phyloP scores from a whole-genome alignment of 352 stramenopile species.

The Plasmopara viticola region DNA sequence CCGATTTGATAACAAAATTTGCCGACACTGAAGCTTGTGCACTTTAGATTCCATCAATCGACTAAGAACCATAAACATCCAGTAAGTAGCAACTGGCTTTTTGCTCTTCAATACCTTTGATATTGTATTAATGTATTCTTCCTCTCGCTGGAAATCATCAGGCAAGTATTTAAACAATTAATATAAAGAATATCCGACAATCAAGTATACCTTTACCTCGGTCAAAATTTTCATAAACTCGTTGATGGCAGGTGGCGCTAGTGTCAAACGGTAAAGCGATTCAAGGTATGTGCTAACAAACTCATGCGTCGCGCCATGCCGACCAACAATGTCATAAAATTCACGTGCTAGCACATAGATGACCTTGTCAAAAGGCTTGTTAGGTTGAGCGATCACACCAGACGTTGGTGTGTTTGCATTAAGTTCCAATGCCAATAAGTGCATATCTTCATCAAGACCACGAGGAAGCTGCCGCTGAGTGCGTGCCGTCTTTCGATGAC shows the following conservation, averaged over 20 bases:
- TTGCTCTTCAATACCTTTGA: slow-evolving; percentile 52
- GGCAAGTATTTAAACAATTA: background rate
- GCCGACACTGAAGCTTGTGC: slow-evolving; percentile 46
- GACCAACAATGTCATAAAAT: slow-evolving; percentile 57
- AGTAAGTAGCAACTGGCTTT: slow-evolving; percentile 56
- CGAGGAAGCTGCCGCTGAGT: slow-evolving; percentile 55
- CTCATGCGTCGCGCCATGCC: slow-evolving; percentile 51
- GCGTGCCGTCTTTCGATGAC: slow-evolving; percentile 55
- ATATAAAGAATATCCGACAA: too few species aligned
- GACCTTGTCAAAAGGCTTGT: slow-evolving; percentile 74
- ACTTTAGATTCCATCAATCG: slow-evolving; percentile 61
- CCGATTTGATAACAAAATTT: slow-evolving; percentile 59
- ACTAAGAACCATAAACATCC: slow-evolving; percentile 63
- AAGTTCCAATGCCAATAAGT: slow-evolving; percentile 62
- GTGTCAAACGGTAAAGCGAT: slow-evolving; percentile 59
- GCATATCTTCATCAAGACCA: slow-evolving; percentile 70
- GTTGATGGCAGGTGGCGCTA: slow-evolving; percentile 59
- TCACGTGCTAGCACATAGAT: slow-evolving; percentile 58
- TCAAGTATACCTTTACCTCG: slow-evolving; percentile 34
- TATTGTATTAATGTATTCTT: slow-evolving; percentile 68
- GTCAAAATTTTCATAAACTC: slow-evolving; percentile 70
- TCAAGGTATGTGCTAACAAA: slow-evolving; percentile 75
- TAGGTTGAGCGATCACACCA: slow-evolving; percentile 66
- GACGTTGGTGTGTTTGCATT: slow-evolving; percentile 72
- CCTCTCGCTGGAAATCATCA: slow-evolving; percentile 37